phyloP scores from a whole-genome alignment of 2,329 filamentous ascomycete genomes.

The Fragosphaeria purpurea region DNA sequence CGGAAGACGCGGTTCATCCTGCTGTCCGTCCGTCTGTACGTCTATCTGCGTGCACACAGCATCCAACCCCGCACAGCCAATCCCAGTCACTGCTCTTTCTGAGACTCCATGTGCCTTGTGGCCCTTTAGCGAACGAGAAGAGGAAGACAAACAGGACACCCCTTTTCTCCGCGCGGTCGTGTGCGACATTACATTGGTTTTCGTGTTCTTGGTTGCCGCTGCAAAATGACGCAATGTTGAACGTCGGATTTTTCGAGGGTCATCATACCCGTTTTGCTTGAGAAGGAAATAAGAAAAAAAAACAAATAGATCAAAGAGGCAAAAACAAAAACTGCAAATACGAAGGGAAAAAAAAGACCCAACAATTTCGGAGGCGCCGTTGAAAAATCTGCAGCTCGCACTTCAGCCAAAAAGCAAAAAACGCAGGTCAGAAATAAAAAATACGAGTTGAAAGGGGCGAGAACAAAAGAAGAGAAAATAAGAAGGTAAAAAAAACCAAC shows the following conservation, averaged over 20 bases:
- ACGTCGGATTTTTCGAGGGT: no score
- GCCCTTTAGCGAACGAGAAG: no score
- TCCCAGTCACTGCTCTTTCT: background rate
- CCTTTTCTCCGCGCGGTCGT: background rate
- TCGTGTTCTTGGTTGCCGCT: no score
- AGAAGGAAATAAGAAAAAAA: no score
- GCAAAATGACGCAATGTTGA: no score
- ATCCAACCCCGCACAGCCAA: background rate
- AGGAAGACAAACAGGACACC: background rate
- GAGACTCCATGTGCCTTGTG: no score
- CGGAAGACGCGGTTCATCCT: background rate
- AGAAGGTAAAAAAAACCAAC: background rate
- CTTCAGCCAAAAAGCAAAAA: conserved; percentile 4
- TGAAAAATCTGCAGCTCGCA: conserved; percentile 4
- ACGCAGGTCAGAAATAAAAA: background rate
- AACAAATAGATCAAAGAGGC: no score
- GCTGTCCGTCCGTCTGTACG: background rate
- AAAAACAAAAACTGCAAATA: no score
- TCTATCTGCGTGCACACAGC: background rate
- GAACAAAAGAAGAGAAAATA: background rate
- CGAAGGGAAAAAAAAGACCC: no score
- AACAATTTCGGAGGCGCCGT: conserved; percentile 2
- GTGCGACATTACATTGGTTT: no score
- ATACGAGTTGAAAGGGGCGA: background rate
- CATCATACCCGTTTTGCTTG: no score